Evolutionary conservation across 2,329 filamentous ascomycete genomes (phyloP), one percentile per base, ranked within the genome.

Genomic region (Colletotrichum musicola): DNA sequence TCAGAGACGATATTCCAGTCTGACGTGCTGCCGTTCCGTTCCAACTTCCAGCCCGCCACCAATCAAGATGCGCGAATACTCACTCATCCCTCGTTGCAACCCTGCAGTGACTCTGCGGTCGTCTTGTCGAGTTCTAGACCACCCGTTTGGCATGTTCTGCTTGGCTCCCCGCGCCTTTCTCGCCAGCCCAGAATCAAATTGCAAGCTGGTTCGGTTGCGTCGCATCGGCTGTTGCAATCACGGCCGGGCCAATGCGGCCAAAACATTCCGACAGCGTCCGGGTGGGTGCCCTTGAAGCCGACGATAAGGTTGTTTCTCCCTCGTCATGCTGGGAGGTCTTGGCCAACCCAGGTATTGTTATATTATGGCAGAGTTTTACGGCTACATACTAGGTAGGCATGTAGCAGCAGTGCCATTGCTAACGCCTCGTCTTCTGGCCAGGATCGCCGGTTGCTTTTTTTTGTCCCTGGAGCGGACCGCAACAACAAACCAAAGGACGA

Each of bases 61-160:
- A 68, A 64, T 68, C 6, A 53, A 51, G 25, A 27, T 38, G 14
- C 54, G 9, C 27, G 42, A 40, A 50, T 42, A 30, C 65, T 46
- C 64, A 30, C 65, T 46, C 64, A 40, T 60, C 50, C 62, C 56
- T 68, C 62, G 44, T 30, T 56, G 55, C 30, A 44, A 60, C 62
- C 65, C 62, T 65, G 65, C 55, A 10, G 51, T 20, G 53, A 46
- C 49, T n/a, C 10, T 38, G 14, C 30, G 10, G 50, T 35, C 4
- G 30, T 35, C 30, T 35, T 10, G 30, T 35, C 30, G 30, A 35
- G 30, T 60, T 65, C 65, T 61, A 68, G 65, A 60, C 65, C 62
- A 49, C 51, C 40, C 6, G 14, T 46, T 46, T 60, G 62, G 49
- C 61, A 60, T 60, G 61, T 40, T 46, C 35, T 27, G 61, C 49